Percentiles rank a stretch among this genome's conserved stretches.
Evolutionary conservation across 2,329 filamentous ascomycete species (phyloP).

Genomic region (Cladosporium sp.): DNA sequence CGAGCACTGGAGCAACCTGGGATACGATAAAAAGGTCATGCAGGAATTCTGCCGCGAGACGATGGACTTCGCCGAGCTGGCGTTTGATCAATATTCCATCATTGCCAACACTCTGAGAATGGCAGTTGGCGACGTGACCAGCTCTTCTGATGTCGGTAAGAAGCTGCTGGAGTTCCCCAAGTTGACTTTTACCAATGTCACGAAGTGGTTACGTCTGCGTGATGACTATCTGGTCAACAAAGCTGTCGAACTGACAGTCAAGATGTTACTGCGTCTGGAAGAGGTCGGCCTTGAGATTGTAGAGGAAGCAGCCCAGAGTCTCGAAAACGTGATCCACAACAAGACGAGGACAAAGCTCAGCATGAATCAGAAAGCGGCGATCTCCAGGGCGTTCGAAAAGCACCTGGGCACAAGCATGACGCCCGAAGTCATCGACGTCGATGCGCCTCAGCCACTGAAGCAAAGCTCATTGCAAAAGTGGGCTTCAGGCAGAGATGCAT

Average conservation of each 20-base stretch:
- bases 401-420: constrained; percentile 42
- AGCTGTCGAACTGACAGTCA: constrained; percentile 78
- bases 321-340: constrained; percentile 64
- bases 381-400: constrained; percentile 64
- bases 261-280: constrained; percentile 79
- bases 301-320: constrained; percentile 59
- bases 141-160: constrained; percentile 45
- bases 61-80: constrained; percentile 86
- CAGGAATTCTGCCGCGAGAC: constrained; percentile 91
- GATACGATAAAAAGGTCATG: constrained; percentile 76
- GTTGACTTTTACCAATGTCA: constrained; percentile 66
- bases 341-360: constrained; percentile 76
- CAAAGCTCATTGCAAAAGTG: constrained; percentile 46
- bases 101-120: constrained; percentile 70
- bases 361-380: constrained; percentile 79
- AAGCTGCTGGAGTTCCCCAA: constrained; percentile 67
- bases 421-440: constrained; percentile 25
- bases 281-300: constrained; percentile 74
- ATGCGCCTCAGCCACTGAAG: constrained; percentile 40
- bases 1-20: constrained; percentile 74
- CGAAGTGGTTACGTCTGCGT: constrained; percentile 85
- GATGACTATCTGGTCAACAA: constrained; percentile 83
- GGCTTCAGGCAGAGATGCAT: constrained; percentile 35
- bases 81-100: constrained; percentile 83
- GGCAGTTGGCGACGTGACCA: constrained; percentile 40